phyloP scores from a whole-genome alignment of 192 early-diverging fungal species.

The Oehlia diaphana region DNA sequence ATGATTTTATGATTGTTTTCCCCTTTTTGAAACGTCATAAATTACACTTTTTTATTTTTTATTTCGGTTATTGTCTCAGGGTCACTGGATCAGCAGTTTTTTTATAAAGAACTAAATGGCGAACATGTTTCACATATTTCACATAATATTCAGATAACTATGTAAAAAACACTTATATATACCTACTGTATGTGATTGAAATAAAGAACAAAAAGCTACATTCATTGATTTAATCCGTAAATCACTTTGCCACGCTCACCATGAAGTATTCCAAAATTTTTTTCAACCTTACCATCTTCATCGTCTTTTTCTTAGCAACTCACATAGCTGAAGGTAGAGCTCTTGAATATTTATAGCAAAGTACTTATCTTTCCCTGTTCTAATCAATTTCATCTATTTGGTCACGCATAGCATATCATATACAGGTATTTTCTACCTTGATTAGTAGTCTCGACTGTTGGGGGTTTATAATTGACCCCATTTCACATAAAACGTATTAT shows the following conservation, averaged over 20 bases:
- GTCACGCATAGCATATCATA: neutral
- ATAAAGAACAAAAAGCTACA: neutral
- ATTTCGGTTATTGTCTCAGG: too few relatives aligned
- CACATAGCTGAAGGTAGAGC: neutral
- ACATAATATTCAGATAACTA: too few relatives aligned
- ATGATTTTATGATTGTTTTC: too few relatives aligned
- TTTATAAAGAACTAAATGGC: too few relatives aligned
- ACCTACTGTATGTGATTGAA: neutral
- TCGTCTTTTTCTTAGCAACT: neutral
- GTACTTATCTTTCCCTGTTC: neutral
- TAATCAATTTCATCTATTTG: conserved; percentile 1
- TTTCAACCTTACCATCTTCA: conserved; percentile 5
- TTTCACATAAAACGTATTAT: neutral
- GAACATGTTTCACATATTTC: too few relatives aligned
- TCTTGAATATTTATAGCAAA: conserved; percentile 8
- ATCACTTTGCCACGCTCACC: conserved; percentile 2
- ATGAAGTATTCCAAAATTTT: neutral
- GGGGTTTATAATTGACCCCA: neutral
- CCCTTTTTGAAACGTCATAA: too few relatives aligned
- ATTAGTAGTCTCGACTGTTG: neutral
- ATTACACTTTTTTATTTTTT: too few relatives aligned
- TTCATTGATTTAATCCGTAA: neutral
- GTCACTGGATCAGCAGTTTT: too few relatives aligned
- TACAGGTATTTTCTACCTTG: conserved; percentile 8
- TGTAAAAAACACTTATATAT: neutral